These are phyloP conservation scores for Huntiella moniliformis DNA, from an alignment of 2,329 filamentous ascomycete genomes.

Conservation along the genomic window DNA sequence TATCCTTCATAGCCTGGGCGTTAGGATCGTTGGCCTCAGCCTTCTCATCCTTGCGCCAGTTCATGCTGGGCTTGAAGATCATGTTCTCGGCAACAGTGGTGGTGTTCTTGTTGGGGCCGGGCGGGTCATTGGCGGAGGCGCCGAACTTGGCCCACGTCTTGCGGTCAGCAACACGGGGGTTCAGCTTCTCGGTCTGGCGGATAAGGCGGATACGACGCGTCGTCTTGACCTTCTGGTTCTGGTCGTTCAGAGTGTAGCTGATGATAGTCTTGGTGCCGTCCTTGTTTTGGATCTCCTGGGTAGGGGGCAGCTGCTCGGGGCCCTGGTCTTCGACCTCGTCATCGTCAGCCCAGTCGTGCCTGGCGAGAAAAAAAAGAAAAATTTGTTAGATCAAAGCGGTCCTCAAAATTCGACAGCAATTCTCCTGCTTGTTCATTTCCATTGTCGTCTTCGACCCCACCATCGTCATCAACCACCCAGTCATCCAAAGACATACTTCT, in stretches of 20 bases:
- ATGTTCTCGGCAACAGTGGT: constrained; percentile 96
- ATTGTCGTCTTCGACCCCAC: too few relatives aligned
- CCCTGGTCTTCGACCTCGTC: constrained; percentile 64
- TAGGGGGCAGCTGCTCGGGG: constrained; percentile 50
- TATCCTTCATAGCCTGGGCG: constrained; percentile 56
- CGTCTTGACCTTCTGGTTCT: constrained; percentile 90
- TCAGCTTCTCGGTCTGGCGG: constrained; percentile 80
- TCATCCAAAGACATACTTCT: too few relatives aligned
- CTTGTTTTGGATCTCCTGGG: constrained; percentile 87
- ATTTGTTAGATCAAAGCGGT: background rate
- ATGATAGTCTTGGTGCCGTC: constrained; percentile 95
- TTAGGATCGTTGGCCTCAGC: constrained; percentile 59
- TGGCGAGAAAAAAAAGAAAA: constrained; percentile 13
- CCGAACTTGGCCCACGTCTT: constrained; percentile 91
- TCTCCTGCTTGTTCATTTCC: too few relatives aligned
- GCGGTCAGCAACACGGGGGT: constrained; percentile 89
- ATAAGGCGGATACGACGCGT: constrained; percentile 89
- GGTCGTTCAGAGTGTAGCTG: constrained; percentile 76
- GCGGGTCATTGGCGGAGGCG: constrained; percentile 62
- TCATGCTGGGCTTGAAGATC: constrained; percentile 78
- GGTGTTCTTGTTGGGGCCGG: constrained; percentile 72
- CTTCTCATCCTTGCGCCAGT: constrained; percentile 83
- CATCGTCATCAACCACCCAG: too few relatives aligned
- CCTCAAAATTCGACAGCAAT: background rate
- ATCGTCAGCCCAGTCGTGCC: constrained; percentile 85